A percentile compares a stretch with the other conserved stretches of the same genome.
Conservation (phyloP, 2,329 filamentous ascomycete species). For the Talaromyces sp. region DNA sequence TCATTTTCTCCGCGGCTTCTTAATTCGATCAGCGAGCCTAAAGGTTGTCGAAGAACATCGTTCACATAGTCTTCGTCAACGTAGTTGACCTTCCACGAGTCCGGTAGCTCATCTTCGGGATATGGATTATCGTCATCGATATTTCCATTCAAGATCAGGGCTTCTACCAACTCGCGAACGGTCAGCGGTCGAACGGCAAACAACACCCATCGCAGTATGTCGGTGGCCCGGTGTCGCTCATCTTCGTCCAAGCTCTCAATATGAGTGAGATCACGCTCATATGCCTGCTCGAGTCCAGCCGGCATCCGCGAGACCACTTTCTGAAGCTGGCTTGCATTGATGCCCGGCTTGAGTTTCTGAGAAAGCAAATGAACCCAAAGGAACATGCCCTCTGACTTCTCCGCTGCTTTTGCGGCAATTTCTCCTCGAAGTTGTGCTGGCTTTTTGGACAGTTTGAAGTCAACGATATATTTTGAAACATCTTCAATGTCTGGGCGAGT, state of each 20-base stretch:
- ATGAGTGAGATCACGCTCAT: not conserved
- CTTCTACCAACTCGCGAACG: not conserved
- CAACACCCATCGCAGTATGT: not conserved
- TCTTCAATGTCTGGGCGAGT: not conserved
- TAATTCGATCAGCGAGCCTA: not conserved
- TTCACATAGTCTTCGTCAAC: not conserved
- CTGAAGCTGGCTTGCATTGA: not conserved
- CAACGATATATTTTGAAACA: not conserved
- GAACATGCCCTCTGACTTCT: not conserved
- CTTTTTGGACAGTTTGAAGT: not conserved
- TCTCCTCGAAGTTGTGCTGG: not conserved
- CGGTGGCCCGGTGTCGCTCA: not conserved
- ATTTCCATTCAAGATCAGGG: not conserved
- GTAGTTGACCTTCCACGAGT: not conserved
- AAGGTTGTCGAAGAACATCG: not conserved
- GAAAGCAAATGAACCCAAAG: not conserved
- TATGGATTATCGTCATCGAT: not conserved
- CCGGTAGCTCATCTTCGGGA: not conserved
- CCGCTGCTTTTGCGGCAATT: not conserved
- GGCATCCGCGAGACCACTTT: not conserved
- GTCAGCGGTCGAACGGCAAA: not conserved
- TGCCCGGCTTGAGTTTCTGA: not conserved
- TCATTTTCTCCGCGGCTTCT: not conserved
- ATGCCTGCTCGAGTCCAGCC: not conserved
- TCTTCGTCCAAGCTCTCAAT: not conserved